Conservation (phyloP, 2,329 filamentous ascomycete genomes). For the Magnaporthiopsis rhizophila region DNA sequence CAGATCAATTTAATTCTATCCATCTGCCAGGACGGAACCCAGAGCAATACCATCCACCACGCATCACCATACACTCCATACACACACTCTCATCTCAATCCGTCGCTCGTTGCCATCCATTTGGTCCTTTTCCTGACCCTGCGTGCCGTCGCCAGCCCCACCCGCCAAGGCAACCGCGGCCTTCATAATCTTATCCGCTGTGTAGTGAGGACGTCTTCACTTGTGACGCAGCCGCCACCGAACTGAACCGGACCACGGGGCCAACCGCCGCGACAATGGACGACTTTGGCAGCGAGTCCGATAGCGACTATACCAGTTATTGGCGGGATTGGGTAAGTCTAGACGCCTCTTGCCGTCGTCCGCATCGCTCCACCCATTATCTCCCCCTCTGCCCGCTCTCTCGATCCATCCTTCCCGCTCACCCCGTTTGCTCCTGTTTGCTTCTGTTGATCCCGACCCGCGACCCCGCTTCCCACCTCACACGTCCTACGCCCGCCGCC, state of each 20-base stretch:
- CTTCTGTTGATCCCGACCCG: neutral
- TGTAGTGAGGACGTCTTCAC: neutral
- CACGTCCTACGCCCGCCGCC: neutral
- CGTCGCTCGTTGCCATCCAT: neutral
- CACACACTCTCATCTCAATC: neutral
- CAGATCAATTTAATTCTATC: neutral
- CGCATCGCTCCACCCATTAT: neutral
- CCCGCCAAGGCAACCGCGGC: neutral
- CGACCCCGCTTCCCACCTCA: neutral
- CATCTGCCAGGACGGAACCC: too few species aligned
- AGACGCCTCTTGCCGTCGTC: neutral
- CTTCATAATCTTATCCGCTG: neutral
- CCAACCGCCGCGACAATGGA: constrained; percentile 57
- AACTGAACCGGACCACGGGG: too few species aligned
- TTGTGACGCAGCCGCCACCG: neutral
- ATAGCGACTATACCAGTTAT: constrained; percentile 98
- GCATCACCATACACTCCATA: neutral
- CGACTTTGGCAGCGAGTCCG: constrained; percentile 94
- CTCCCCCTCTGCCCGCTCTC: neutral
- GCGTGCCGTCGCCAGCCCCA: neutral
- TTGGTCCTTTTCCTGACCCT: neutral
- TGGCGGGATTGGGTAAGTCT: constrained; percentile 95
- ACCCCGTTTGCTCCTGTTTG: neutral
- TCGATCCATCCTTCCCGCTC: too few species aligned
- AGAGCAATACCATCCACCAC: neutral